Evolutionary conservation across 352 stramenopile species (phyloP), one percentile per base, ranked within the genome.

Genomic region (Pythium coloratum): DNA sequence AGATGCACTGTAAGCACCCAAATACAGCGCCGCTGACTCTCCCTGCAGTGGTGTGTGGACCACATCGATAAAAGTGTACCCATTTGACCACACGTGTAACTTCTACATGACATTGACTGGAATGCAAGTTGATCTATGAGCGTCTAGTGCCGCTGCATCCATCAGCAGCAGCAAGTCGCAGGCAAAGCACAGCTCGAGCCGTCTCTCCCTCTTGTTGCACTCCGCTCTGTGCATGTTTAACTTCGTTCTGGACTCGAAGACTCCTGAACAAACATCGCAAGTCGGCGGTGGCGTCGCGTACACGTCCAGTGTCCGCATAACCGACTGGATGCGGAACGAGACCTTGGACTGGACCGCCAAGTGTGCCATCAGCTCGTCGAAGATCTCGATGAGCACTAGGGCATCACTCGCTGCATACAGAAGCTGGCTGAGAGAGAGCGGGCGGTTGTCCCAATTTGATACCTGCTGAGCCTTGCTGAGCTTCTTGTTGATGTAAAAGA

Each of bases 381-480:
- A 88, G 24, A 93, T 58, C 44, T 91, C 82, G 50, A 93, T 80
- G n/a, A 93, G 62, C 33, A 91, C 82, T 2, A 91, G 63, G 9
- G 85, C 85, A 62, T 93, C 85, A 9, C 81, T 77, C 0, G 85
- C 85, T n/a, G 85, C 85, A 57, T 93, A 93, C 56, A 88, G 78
- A 1, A 93, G 66, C 53, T 93, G 85, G 28, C 71, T 75, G 0
- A 60, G 28, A 6, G 76, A 75, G 2, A 93, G 73, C 20, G 85
- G 85, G 18, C 85, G 79, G 3, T 81, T 70, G 53, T 85, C 83
- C 85, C 85, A 93, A 62, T 93, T 91, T 18, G 85, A 93, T 32
- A 68, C 82, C 70, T 93, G 85, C 77, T 90, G 83, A 13, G 83
- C 89, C 72, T 92, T 92, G 7, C 76, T 79, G 12, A 94, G 72